Conservation (phyloP, 257 asterid species). For the Galeopsis tetrahit region DNA sequence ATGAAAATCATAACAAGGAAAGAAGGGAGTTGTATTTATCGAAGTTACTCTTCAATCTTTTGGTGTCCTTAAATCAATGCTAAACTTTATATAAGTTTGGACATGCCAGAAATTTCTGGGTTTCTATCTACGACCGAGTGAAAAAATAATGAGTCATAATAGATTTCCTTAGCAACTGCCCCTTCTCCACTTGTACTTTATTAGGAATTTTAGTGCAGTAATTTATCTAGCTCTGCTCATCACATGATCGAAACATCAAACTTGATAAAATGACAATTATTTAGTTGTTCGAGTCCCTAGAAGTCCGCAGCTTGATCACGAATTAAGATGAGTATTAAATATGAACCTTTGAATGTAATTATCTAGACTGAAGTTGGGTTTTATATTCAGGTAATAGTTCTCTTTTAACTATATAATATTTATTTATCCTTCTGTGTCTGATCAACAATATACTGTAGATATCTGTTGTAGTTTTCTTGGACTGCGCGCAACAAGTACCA, state of each 20-base stretch:
- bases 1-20: constrained; percentile 15
- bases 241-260: neutral
- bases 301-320: neutral
- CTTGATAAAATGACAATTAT: neutral
- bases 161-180: neutral
- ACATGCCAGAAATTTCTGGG: constrained; percentile 3
- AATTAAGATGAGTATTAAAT: neutral
- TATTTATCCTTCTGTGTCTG: neutral
- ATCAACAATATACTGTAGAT: neutral
- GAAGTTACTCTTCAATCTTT: neutral
- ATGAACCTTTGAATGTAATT: neutral
- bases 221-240: neutral
- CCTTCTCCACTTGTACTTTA: constrained; percentile 8
- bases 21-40: neutral
- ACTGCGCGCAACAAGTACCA: neutral
- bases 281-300: neutral
- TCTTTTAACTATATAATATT: neutral
- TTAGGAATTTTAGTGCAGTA: neutral
- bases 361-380: neutral
- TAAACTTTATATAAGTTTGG: neutral
- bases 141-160: neutral
- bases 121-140: neutral
- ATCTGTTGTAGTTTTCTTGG: neutral
- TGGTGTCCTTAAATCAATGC: constrained; percentile 6
- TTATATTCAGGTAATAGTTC: constrained; percentile 9